Percentiles rank a stretch among this genome's conserved stretches.
phyloP scores from a whole-genome alignment of 225 moss, liverwort and hornwort species.

The Polytrichum formosum region DNA sequence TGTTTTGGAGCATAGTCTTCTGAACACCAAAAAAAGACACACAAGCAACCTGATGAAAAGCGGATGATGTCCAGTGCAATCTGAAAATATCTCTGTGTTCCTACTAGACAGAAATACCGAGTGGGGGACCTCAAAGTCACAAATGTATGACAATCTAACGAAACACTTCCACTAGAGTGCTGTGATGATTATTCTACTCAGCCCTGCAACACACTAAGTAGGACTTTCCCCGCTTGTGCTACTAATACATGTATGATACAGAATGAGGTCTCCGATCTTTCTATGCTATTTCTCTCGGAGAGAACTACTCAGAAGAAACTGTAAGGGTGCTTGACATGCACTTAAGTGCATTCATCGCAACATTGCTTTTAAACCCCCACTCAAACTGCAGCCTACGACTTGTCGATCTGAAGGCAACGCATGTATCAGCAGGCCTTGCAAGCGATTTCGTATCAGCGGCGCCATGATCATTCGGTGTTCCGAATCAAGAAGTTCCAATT shows the following conservation, averaged over 20 bases:
- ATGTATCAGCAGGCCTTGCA: no score
- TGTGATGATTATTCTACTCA: constrained; percentile 46
- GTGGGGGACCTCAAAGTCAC: constrained; percentile 28
- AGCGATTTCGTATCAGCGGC: no score
- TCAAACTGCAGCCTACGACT: no score
- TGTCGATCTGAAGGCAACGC: no score
- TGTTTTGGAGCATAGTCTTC: neutral
- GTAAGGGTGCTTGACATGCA: no score
- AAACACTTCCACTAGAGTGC: constrained; percentile 32
- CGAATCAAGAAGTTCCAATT: no score
- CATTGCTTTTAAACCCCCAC: no score
- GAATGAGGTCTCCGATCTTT: constrained; percentile 50
- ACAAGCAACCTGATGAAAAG: neutral
- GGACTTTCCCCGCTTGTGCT: constrained; percentile 56
- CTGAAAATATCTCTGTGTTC: constrained; percentile 1
- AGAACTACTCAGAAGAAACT: no score
- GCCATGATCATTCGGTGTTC: no score
- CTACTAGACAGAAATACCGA: neutral
- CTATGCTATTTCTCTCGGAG: constrained; percentile 25
- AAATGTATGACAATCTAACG: constrained; percentile 22
- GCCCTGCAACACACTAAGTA: constrained; percentile 38
- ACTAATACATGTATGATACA: constrained; percentile 98
- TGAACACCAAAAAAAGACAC: neutral
- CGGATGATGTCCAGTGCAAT: constrained; percentile 8
- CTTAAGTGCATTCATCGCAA: no score